Evolutionary conservation across 2,329 filamentous ascomycete species (phyloP).

Genomic region (Pezicula neosporulosa): DNA sequence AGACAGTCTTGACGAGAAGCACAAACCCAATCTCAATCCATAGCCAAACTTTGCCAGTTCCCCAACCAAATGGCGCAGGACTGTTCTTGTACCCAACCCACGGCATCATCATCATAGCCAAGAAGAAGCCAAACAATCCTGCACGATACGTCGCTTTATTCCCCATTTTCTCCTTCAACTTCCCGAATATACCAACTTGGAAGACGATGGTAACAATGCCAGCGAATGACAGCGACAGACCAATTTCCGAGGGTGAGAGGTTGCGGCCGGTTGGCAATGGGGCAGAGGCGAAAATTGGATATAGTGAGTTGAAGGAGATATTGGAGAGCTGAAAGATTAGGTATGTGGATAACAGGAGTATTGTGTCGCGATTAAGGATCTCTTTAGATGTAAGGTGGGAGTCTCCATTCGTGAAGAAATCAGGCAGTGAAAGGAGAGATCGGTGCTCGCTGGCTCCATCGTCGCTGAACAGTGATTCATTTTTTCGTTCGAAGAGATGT

Average conservation of each 20-base stretch:
- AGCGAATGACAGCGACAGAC: conserved; percentile 79
- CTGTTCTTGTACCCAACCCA: conserved; percentile 77
- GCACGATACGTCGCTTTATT: conserved; percentile 82
- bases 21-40: conserved; percentile 79
- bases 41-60: conserved; percentile 64
- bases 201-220: conserved; percentile 85
- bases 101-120: conserved; percentile 84
- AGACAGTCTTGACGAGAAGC: conserved; percentile 84
- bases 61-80: conserved; percentile 51
- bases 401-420: conserved; percentile 39
- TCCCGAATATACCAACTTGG: conserved; percentile 81
- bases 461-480: conserved; percentile 18
- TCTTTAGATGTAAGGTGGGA: conserved; percentile 50
- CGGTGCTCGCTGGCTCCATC: conserved; percentile 23
- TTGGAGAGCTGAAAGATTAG: conserved; percentile 92
- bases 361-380: conserved; percentile 74
- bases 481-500: conserved; percentile 40
- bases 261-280: conserved; percentile 71
- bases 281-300: conserved; percentile 85
- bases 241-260: conserved; percentile 76
- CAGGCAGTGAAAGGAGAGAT: conserved; percentile 23
- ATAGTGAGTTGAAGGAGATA: conserved; percentile 92
- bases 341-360: conserved; percentile 80
- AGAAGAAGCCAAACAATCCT: conserved; percentile 73
- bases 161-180: conserved; percentile 72